phyloP scores from a whole-genome alignment of 176 grass and related monocot species.

The Oryza meridionalis region DNA sequence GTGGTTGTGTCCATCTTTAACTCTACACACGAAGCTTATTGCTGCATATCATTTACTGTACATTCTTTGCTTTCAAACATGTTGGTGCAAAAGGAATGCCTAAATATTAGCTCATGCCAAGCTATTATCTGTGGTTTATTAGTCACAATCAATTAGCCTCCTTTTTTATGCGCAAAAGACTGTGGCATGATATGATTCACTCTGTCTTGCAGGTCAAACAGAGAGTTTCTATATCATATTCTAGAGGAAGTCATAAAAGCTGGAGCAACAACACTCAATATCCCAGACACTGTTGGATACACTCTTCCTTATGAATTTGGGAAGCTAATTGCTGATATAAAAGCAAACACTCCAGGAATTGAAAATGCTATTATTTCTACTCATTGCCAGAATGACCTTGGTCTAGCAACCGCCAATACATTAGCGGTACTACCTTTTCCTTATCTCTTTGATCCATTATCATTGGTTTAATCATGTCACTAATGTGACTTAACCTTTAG shows the following conservation, averaged over 20 bases:
- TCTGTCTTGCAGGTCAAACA: slow-evolving; percentile 64
- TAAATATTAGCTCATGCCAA: not conserved
- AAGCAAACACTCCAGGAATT: slow-evolving; percentile 86
- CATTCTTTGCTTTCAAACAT: not conserved
- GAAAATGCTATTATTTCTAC: slow-evolving; percentile 95
- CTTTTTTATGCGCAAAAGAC: not conserved
- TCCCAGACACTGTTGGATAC: slow-evolving; percentile 95
- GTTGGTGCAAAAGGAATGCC: slow-evolving; percentile 1
- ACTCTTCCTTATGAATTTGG: slow-evolving; percentile 86
- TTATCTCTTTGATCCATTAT: slow-evolving; percentile 18
- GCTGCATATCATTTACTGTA: not conserved
- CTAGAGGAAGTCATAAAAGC: slow-evolving; percentile 96
- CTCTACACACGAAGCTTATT: slow-evolving; percentile 13
- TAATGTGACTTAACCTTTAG: slow-evolving; percentile 65
- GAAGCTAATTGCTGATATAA: slow-evolving; percentile 85
- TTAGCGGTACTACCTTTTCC: slow-evolving; percentile 65
- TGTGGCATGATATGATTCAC: slow-evolving; percentile 17
- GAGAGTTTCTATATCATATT: slow-evolving; percentile 90
- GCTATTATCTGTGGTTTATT: not conserved
- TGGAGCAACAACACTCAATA: slow-evolving; percentile 93
- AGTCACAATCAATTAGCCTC: not conserved
- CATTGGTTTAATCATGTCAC: slow-evolving; percentile 30
- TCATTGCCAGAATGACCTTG: slow-evolving; percentile 98
- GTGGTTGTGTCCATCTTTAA: not conserved
- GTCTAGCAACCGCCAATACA: slow-evolving; percentile 93